phyloP scores from a whole-genome alignment of 441 rosid species.

The Pelargonium myrrhifolium region DNA sequence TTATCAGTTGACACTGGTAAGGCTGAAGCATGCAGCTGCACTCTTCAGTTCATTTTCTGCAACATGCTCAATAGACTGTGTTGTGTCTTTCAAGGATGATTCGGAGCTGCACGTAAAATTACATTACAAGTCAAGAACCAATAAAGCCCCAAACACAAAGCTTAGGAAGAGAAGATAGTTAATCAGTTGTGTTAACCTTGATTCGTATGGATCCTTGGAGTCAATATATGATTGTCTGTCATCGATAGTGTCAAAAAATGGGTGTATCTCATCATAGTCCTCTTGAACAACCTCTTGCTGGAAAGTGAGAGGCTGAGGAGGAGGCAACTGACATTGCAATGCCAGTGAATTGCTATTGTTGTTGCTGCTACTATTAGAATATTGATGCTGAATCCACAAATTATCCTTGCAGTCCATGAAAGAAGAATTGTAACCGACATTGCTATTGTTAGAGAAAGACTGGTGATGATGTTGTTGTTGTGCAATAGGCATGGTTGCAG shows the following conservation, averaged over 20 bases:
- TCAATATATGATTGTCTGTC: slow-evolving; percentile 66
- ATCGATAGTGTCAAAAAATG: slow-evolving; percentile 66
- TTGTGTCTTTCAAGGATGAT: slow-evolving; percentile 50
- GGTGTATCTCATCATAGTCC: slow-evolving; percentile 65
- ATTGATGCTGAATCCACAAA: slow-evolving; percentile 38
- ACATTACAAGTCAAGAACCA: not conserved
- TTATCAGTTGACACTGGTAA: slow-evolving; percentile 67
- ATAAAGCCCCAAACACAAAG: not conserved
- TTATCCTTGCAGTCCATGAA: slow-evolving; percentile 43
- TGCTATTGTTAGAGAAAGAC: slow-evolving; percentile 30
- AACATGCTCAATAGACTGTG: slow-evolving; percentile 39
- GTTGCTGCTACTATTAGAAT: slow-evolving; percentile 11
- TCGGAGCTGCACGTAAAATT: slow-evolving; percentile 45
- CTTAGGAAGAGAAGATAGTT: not conserved
- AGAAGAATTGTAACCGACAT: slow-evolving; percentile 24
- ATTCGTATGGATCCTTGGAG: slow-evolving; percentile 52
- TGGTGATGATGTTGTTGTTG: slow-evolving; percentile 23
- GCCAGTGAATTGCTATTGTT: slow-evolving; percentile 28
- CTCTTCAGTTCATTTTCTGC: slow-evolving; percentile 69
- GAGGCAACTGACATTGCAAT: slow-evolving; percentile 46
- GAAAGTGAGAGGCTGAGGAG: slow-evolving; percentile 33
- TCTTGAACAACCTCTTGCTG: slow-evolving; percentile 42
- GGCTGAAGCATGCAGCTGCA: slow-evolving; percentile 81
- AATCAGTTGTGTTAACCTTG: slow-evolving; percentile 37
- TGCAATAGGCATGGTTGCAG: slow-evolving; percentile 25